Evolutionary conservation across 345 rosid species (phyloP), one percentile per base, ranked within the genome.

Genomic region (Microcos paniculata): DNA sequence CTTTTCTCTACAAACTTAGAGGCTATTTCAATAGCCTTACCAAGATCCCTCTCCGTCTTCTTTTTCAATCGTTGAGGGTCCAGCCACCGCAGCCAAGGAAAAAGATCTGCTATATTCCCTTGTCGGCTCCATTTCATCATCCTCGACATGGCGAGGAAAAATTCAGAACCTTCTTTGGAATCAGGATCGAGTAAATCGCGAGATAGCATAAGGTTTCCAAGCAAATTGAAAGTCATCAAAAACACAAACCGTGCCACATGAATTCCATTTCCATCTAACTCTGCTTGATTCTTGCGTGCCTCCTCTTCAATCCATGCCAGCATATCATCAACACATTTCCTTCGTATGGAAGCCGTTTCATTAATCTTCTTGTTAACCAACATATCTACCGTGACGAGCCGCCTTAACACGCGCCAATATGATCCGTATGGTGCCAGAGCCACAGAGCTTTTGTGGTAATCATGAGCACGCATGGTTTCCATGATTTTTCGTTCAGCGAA

Each of bases 171-270:
- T 0, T 68, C 86, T 65, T 76, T 72, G 6, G 87, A 85, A 9
- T 62, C 69, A 1, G 87, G 87, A n/a, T 82, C 91, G 13, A 85
- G 14, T 33, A 88, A 33, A 52, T 88, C 90, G 12, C 82, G 77
- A 1, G 94, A 90, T 73, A 90, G n/a, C 90, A 90, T 81, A 2
- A 90, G 78, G 53, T 86, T 90, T 46, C 91, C 91, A 0, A 90
- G 70, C 76, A 88, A 30, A 74, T 90, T 90, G 51, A 87, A 86
- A 9, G 81, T 12, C 62, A 74, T 67, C 26, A 87, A 58, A 76
- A 86, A 88, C 76, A 87, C 83, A 24, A 86, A 80, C 5, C 79
- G 62, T 0, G 84, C 84, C 51, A 89, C 84, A 2, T 79, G 83
- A 38, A 87, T n/a, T 31, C 82, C 85, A 1, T 58, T 8, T 10